These are phyloP conservation scores for Phytophthora nicotianae DNA, from an alignment of 352 stramenopile species.

Conservation along the genomic window DNA sequence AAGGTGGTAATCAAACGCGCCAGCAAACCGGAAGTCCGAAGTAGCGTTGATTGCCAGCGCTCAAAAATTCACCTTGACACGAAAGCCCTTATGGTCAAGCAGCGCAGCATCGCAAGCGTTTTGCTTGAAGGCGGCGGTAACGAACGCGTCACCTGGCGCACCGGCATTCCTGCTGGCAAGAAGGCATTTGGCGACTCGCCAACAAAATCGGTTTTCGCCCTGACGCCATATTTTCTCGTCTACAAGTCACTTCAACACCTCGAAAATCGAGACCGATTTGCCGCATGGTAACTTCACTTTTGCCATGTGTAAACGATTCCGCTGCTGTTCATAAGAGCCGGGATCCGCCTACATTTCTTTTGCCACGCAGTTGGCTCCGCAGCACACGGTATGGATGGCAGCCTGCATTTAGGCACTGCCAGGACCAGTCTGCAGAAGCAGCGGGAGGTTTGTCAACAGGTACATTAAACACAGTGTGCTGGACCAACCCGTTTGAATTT, in stretches of 20 bases:
- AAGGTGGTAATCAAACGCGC: constrained; percentile 20
- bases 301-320: constrained; percentile 11
- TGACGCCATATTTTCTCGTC: constrained; percentile 7
- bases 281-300: not conserved
- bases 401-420: constrained; percentile 4
- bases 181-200: constrained; percentile 7
- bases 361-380: constrained; percentile 17
- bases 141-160: constrained; percentile 11
- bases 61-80: constrained; percentile 14
- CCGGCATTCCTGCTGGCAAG: constrained; percentile 18
- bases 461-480: not conserved
- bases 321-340: constrained; percentile 16
- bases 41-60: constrained; percentile 25
- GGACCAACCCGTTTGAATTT: not conserved
- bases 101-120: constrained; percentile 7
- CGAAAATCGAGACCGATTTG: not conserved
- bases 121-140: constrained; percentile 9
- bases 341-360: constrained; percentile 16
- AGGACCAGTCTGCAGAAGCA: constrained; percentile 14
- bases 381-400: constrained; percentile 30
- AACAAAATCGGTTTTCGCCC: constrained; percentile 5
- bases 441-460: constrained; percentile 4
- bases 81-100: constrained; percentile 6
- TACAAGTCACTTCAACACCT: constrained; percentile 22
- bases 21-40: constrained; percentile 4